Conservation (phyloP, 1,284 basidiomycete genomes). For the Leccinum pachyderme region DNA sequence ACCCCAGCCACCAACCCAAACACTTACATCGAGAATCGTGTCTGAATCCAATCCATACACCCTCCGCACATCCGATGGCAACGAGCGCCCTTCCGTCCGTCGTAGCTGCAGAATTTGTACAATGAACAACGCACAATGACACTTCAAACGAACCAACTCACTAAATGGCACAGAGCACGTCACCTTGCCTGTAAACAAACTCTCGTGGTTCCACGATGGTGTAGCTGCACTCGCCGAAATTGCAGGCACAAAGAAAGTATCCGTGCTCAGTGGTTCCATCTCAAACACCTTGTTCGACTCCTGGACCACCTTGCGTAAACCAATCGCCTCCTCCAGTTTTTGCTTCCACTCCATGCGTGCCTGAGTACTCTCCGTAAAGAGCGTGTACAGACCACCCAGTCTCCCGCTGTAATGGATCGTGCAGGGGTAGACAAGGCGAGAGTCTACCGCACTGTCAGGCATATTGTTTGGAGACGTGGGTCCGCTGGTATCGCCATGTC, state of each 20-base stretch:
- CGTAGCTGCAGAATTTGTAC: slow-evolving; percentile 51
- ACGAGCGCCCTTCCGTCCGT: slow-evolving; percentile 82
- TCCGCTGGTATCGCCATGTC: slow-evolving; percentile 31
- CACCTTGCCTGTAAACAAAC: slow-evolving; percentile 81
- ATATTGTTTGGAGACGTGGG: slow-evolving; percentile 37
- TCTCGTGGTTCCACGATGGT: slow-evolving; percentile 67
- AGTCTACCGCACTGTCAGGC: slow-evolving; percentile 48
- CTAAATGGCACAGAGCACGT: slow-evolving; percentile 93
- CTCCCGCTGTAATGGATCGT: slow-evolving; percentile 84
- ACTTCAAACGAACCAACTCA: slow-evolving; percentile 40
- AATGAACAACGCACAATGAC: background rate
- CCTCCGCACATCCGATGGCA: slow-evolving; percentile 92
- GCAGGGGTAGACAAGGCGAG: slow-evolving; percentile 77
- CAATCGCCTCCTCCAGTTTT: slow-evolving; percentile 86
- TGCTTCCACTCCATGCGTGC: slow-evolving; percentile 84
- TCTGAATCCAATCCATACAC: slow-evolving; percentile 95
- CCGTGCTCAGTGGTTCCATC: slow-evolving; percentile 79
- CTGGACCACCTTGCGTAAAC: slow-evolving; percentile 81
- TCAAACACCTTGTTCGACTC: slow-evolving; percentile 93
- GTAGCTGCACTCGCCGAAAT: slow-evolving; percentile 46
- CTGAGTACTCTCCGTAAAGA: slow-evolving; percentile 83
- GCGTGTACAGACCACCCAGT: slow-evolving; percentile 75
- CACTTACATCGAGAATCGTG: slow-evolving; percentile 79
- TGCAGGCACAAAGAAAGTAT: slow-evolving; percentile 79
- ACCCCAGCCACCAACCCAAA: background rate